phyloP scores from a whole-genome alignment of 2,329 filamentous ascomycete species.

The Fusarium nygamai region DNA sequence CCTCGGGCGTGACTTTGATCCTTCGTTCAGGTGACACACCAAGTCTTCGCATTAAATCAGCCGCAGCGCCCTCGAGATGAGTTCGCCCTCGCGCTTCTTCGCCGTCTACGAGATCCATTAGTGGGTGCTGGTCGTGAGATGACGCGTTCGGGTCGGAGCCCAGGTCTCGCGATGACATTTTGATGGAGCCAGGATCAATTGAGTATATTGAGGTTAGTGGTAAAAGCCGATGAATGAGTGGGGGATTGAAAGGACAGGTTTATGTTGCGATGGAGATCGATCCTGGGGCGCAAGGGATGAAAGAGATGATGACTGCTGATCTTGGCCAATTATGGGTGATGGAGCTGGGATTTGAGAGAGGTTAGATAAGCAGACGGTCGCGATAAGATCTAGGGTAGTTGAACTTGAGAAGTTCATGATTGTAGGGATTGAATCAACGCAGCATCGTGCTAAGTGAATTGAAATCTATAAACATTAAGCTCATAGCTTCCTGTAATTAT shows the following conservation, averaged over 20 bases:
- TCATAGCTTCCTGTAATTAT: fast-evolving
- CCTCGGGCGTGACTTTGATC: slow-evolving; percentile 33
- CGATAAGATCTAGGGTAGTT: background rate
- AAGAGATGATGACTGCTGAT: slow-evolving; percentile 6
- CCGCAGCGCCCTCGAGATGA: background rate
- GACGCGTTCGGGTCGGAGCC: slow-evolving; percentile 18
- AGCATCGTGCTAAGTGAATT: background rate
- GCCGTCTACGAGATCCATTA: slow-evolving; percentile 16
- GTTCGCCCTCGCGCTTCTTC: background rate
- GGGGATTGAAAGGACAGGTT: background rate
- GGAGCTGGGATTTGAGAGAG: background rate
- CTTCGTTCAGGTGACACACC: slow-evolving; percentile 25
- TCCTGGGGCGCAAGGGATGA: background rate
- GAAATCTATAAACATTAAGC: fast-evolving
- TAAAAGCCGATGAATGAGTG: background rate
- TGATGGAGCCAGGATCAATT: background rate
- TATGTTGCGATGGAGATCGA: background rate
- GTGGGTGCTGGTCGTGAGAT: slow-evolving; percentile 9
- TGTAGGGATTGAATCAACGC: fast-evolving
- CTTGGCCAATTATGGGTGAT: slow-evolving; percentile 2
- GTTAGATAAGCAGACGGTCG: background rate
- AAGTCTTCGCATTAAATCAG: slow-evolving; percentile 15
- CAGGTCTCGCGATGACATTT: background rate
- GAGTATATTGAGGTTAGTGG: background rate
- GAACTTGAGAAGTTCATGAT: fast-evolving